Evolutionary conservation across 345 rosid genomes (phyloP).

Genomic region (Reutealis trisperma): DNA sequence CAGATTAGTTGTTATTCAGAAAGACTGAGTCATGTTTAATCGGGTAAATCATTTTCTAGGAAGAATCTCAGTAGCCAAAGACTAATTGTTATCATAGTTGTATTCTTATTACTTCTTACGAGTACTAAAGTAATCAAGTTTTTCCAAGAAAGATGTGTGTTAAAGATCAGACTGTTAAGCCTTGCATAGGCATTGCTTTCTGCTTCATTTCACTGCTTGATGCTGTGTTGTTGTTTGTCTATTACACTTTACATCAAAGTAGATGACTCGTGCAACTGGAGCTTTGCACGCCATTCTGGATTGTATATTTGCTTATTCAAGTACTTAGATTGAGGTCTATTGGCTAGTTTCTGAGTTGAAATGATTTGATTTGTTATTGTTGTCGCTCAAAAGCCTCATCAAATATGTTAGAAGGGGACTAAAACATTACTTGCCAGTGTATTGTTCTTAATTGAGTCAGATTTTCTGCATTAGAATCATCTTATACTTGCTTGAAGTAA

Average conservation of each 20-base stretch:
- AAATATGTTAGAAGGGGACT: neutral
- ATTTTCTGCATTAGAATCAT: neutral
- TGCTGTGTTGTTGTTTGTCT: neutral
- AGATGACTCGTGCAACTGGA: neutral
- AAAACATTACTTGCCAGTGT: neutral
- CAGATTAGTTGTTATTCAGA: neutral
- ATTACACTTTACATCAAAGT: neutral
- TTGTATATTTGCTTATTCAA: too few species aligned
- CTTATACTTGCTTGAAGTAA: neutral
- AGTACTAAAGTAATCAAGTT: neutral
- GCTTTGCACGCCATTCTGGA: neutral
- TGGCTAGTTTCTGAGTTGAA: neutral
- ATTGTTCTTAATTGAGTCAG: neutral
- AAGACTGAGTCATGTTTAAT: neutral
- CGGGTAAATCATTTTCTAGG: neutral
- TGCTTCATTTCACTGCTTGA: neutral
- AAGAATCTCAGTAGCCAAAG: too few species aligned
- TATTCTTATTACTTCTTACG: neutral
- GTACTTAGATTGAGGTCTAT: neutral
- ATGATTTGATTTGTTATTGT: neutral
- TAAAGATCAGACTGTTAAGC: neutral
- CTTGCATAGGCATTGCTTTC: neutral
- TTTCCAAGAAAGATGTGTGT: neutral
- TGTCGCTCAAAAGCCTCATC: neutral
- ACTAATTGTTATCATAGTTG: neutral